Conservation (phyloP, 2,329 filamentous ascomycete species). For the Raffaelea albimanens region DNA sequence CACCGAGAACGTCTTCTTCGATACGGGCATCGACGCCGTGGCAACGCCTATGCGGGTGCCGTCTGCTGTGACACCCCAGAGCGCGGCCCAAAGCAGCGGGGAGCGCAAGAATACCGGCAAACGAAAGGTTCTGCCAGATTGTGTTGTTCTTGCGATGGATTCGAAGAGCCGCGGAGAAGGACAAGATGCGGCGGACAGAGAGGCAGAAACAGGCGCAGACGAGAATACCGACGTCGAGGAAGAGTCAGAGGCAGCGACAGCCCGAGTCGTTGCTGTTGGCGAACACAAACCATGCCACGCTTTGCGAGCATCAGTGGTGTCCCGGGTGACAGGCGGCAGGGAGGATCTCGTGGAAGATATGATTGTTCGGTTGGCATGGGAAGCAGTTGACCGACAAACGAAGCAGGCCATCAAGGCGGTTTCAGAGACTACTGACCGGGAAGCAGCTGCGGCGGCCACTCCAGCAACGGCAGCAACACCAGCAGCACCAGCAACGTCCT, state of each 20-base stretch:
- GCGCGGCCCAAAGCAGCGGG: background rate
- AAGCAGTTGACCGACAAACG: slow-evolving; percentile 2
- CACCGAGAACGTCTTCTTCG: slow-evolving; percentile 3
- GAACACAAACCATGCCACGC: slow-evolving; percentile 7
- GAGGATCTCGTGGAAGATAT: slow-evolving; percentile 1
- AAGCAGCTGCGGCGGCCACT: background rate
- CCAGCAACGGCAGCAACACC: background rate
- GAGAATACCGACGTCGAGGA: too few species aligned
- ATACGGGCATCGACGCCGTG: background rate
- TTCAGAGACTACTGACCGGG: background rate
- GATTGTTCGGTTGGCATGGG: slow-evolving; percentile 6
- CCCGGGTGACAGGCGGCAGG: background rate
- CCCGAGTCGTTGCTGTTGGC: slow-evolving; percentile 3
- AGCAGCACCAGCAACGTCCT: background rate
- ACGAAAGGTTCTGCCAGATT: slow-evolving; percentile 2
- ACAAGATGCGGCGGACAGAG: background rate
- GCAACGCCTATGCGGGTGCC: background rate
- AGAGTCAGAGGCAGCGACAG: background rate
- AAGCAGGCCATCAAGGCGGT: background rate
- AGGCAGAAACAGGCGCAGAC: background rate
- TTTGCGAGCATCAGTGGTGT: slow-evolving; percentile 3
- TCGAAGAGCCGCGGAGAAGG: background rate
- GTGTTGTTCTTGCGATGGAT: slow-evolving; percentile 2
- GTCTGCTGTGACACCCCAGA: background rate
- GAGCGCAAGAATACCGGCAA: background rate